phyloP scores from a whole-genome alignment of 2,329 filamentous ascomycete genomes.

The Paraphaeosphaeria minitans region DNA sequence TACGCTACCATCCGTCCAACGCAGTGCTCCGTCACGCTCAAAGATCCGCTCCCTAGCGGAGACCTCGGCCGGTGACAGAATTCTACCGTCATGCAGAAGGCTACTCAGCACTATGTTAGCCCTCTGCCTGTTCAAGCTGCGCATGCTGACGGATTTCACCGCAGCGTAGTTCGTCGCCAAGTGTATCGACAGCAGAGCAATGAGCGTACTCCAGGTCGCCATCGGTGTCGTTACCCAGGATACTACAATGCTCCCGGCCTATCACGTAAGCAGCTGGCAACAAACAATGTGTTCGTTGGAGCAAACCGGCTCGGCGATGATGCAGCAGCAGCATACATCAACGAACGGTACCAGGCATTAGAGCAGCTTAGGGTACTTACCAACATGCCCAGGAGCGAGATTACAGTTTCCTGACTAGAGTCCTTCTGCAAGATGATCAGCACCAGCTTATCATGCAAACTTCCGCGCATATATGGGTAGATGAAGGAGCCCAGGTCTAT shows the following conservation, averaged over 20 bases:
- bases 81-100: constrained; percentile 39
- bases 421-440: constrained; percentile 65
- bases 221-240: constrained; percentile 71
- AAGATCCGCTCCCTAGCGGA: constrained; percentile 64
- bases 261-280: constrained; percentile 25
- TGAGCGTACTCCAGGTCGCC: constrained; percentile 75
- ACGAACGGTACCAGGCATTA: constrained; percentile 12
- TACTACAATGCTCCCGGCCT: constrained; percentile 79
- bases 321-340: not conserved
- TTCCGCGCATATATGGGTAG: constrained; percentile 20
- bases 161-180: constrained; percentile 85
- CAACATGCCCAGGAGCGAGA: constrained; percentile 86
- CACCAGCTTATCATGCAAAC: constrained; percentile 20
- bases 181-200: constrained; percentile 75
- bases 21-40: constrained; percentile 69
- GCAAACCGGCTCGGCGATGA: not conserved
- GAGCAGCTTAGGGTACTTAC: constrained; percentile 46
- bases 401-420: constrained; percentile 91
- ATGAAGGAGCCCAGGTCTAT: constrained; percentile 13
- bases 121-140: constrained; percentile 82
- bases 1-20: constrained; percentile 52
- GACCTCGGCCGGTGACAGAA: constrained; percentile 70
- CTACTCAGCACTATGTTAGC: constrained; percentile 76
- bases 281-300: constrained; percentile 10
- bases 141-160: constrained; percentile 82